phyloP scores from a whole-genome alignment of 169 alveolate genomes.

The Plasmodium knowlesi region DNA sequence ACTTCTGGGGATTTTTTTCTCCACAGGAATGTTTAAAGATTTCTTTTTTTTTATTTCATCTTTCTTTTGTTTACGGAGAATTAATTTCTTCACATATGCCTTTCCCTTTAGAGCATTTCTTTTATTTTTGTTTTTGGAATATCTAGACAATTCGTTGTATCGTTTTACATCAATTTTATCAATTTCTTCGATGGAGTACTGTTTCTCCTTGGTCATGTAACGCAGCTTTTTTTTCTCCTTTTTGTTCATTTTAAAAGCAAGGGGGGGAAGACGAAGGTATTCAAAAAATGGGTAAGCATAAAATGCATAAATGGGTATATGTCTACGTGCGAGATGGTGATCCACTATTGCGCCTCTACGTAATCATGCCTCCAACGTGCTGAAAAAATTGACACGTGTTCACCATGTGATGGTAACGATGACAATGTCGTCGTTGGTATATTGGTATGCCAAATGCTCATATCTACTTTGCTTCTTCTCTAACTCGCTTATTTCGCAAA shows the following conservation, averaged over 20 bases:
- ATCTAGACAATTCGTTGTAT: constrained; percentile 47
- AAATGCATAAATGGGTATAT: not conserved
- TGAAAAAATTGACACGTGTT: not conserved
- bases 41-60: constrained; percentile 57
- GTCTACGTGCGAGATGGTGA: not conserved
- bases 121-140: constrained; percentile 42
- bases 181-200: constrained; percentile 46
- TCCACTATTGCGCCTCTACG: not conserved
- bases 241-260: constrained; percentile 26
- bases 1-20: constrained; percentile 68
- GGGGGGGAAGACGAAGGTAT: not conserved
- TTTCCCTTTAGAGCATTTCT: constrained; percentile 67
- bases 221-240: constrained; percentile 55
- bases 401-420: not conserved
- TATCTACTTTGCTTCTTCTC: not conserved
- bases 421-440: not conserved
- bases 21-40: constrained; percentile 59
- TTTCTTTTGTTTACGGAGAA: constrained; percentile 65
- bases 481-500: not conserved
- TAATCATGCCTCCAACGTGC: not conserved
- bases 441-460: not conserved
- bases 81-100: constrained; percentile 54
- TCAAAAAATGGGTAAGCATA: not conserved
- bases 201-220: constrained; percentile 69
- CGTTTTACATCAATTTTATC: constrained; percentile 58